A percentile compares a stretch with the other conserved stretches of the same genome.
Evolutionary conservation across 805 yeast species (phyloP).

Genomic region (Metschnikowia colocasiae): DNA sequence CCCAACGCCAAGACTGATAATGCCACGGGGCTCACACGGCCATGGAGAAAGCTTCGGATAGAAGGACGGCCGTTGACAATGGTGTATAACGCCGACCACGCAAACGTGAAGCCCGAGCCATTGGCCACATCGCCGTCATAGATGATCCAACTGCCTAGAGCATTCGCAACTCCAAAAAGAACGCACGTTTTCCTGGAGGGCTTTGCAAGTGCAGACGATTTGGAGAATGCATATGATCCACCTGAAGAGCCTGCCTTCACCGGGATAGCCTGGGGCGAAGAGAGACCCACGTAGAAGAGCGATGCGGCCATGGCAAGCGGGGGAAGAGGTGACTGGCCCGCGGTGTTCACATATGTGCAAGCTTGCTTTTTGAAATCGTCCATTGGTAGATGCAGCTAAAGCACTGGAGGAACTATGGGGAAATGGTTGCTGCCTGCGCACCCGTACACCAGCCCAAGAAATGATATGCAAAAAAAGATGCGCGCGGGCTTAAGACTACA

Average conservation of each 20-base stretch:
- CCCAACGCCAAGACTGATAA: conserved; percentile 56
- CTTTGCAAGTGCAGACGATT: conserved; percentile 17
- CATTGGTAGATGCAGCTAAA: conserved; percentile 5
- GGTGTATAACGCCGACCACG: conserved; percentile 76
- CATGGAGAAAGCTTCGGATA: conserved; percentile 48
- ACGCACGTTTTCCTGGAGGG: conserved; percentile 45
- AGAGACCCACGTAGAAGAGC: conserved; percentile 14
- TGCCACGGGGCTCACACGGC: conserved; percentile 59
- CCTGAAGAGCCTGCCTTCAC: conserved; percentile 20
- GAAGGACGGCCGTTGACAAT: conserved; percentile 66
- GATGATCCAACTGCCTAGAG: conserved; percentile 69
- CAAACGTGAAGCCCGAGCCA: conserved; percentile 77
- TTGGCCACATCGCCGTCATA: conserved; percentile 71
- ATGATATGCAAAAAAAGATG: too few relatives aligned
- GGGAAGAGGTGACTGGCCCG: conserved; percentile 19
- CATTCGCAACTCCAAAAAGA: conserved; percentile 59
- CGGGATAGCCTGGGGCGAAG: conserved; percentile 13
- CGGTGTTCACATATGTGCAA: conserved; percentile 11
- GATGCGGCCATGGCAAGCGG: conserved; percentile 15
- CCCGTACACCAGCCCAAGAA: conserved; percentile 4
- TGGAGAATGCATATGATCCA: conserved; percentile 20
- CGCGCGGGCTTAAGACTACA: background rate
- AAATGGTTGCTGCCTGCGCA: conserved; percentile 1
- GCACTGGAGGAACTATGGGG: background rate
- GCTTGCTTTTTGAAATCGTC: conserved; percentile 10